phyloP scores from a whole-genome alignment of 176 grass and related monocot genomes.

The Raddia guianensis region DNA sequence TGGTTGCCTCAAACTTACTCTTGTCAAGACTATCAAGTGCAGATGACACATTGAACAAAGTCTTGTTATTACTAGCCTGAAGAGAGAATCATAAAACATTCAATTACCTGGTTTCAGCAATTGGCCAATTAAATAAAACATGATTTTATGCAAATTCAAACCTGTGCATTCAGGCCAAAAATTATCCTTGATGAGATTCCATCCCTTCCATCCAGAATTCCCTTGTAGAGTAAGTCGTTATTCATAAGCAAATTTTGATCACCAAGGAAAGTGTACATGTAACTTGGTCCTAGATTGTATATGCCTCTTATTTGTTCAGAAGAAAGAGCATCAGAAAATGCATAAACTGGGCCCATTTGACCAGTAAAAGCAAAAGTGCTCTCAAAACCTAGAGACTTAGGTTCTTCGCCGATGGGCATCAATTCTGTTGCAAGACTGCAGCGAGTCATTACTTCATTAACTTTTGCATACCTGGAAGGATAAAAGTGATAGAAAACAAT shows the following conservation, averaged over 20 bases:
- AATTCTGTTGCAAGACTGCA: constrained; percentile 87
- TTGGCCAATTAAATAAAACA: constrained; percentile 30
- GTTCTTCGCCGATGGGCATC: constrained; percentile 82
- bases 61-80: constrained; percentile 77
- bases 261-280: constrained; percentile 97
- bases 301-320: constrained; percentile 93
- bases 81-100: constrained; percentile 47
- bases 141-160: constrained; percentile 34
- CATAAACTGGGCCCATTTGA: constrained; percentile 96
- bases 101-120: constrained; percentile 25
- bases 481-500: constrained; percentile 37
- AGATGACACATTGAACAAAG: constrained; percentile 88
- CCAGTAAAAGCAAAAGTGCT: constrained; percentile 78
- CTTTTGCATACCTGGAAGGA: constrained; percentile 87
- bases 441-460: constrained; percentile 82
- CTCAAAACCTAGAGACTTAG: constrained; percentile 73
- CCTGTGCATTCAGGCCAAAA: constrained; percentile 99
- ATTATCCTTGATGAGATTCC: constrained; percentile 92
- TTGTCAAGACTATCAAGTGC: constrained; percentile 75
- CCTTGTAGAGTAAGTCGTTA: constrained; percentile 71
- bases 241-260: constrained; percentile 81
- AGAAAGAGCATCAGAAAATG: constrained; percentile 85
- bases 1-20: constrained; percentile 74
- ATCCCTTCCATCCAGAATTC: constrained; percentile 79
- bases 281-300: constrained; percentile 93